These are phyloP conservation scores for Simplicillium sp. DNA, from an alignment of 2,329 filamentous ascomycete genomes.

Conservation along the genomic window DNA sequence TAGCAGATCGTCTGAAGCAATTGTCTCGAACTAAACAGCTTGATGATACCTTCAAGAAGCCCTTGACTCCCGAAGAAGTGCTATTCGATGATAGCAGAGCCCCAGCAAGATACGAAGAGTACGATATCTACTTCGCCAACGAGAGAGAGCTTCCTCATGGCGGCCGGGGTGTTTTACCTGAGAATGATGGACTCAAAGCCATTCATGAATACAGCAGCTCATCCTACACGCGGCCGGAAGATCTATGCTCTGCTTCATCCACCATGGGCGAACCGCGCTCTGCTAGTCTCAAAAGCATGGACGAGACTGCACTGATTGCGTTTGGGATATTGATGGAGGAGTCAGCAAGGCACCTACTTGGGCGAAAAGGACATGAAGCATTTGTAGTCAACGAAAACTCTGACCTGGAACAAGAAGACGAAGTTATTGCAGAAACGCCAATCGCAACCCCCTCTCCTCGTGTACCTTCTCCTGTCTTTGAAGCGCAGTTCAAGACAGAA, in stretches of 20 bases:
- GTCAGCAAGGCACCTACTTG: constrained; percentile 49
- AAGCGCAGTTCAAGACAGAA: no score
- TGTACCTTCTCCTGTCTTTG: no score
- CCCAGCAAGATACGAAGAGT: constrained; percentile 58
- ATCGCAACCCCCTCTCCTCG: no score
- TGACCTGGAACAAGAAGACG: constrained; percentile 3
- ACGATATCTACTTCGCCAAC: constrained; percentile 62
- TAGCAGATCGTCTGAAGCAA: no score
- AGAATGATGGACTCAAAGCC: constrained; percentile 59
- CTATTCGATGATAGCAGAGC: constrained; percentile 58
- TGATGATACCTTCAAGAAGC: no score
- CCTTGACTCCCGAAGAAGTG: constrained; percentile 53
- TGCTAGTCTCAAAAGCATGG: constrained; percentile 42
- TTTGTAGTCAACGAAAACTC: constrained; percentile 36
- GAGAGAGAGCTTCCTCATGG: constrained; percentile 40
- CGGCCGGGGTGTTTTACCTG: constrained; percentile 45
- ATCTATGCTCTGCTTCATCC: not conserved
- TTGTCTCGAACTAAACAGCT: no score
- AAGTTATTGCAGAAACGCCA: not conserved
- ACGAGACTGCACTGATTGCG: constrained; percentile 69
- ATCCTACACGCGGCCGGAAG: constrained; percentile 38
- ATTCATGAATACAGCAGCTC: constrained; percentile 59
- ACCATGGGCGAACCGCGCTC: not conserved
- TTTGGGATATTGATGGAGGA: constrained; percentile 71
- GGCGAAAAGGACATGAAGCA: constrained; percentile 57